Evolutionary conservation across 768 basidiomycete genomes (phyloP), one percentile per base, ranked within the genome.

Genomic region (Mycena leptocephala): DNA sequence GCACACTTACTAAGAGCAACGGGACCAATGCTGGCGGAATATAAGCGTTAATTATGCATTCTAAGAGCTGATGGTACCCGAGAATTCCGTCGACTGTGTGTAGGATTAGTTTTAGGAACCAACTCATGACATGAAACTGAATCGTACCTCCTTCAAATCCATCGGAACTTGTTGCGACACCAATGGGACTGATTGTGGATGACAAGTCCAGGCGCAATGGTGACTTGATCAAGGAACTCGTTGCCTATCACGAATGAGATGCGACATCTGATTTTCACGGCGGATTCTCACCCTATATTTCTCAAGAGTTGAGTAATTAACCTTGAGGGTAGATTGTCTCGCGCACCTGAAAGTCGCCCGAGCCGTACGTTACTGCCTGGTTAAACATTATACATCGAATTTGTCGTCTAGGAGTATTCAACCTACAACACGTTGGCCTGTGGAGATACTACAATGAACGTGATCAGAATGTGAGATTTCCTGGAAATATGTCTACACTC

Each of bases 131-230:
- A 63, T 18, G 33, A 14, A 53, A 30, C 5, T n/a, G 5, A 24
- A 2, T 18, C 35, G 2, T 53, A 71, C 70, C 70, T 63, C 70
- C 70, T 26, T 71, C 59, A 48, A 70, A 62, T 26, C 72, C 63
- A 0, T 61, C 70, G 20, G 76, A 72, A 18, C 59, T 71, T 24
- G 70, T 51, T 0, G 90, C 88, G 53, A 88, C 89, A 79, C 90
- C 90, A 35, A 91, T 88, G n/a, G 28, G 88, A 88, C 75, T 91
- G 90, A 2, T 74, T 11, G 9, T 76, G 63, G 56, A 91, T 87
- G 55, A 81, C 81, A 20, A 90, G 85, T 41, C 83, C 86, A 20
- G 72, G 55, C 24, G 83, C 82, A 43, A 91, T 80, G 1, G 85
- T 82, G 46, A 91, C 87, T 5, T 80, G 83, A 80, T 92, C 90